Evolutionary conservation across 257 asterid genomes (phyloP), one percentile per base, ranked within the genome.

Genomic region (Nicotiana obtusifolia): DNA sequence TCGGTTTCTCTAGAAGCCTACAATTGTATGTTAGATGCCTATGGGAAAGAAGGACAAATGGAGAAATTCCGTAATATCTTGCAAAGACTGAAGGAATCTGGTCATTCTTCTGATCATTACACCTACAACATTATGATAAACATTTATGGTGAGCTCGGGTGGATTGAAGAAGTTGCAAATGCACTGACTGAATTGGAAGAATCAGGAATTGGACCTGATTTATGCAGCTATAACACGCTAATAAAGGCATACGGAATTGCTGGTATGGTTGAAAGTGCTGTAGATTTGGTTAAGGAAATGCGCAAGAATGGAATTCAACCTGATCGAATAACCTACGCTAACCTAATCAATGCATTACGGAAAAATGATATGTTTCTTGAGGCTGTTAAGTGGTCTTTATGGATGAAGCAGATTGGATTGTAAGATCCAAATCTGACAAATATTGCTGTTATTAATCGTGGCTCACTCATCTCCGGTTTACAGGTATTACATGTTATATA

Each of bases 311-410:
- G 97, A 78, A 85, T 93, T 56, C 89, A 90, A 80, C 98, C 99
- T 1, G 97, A 95, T 76, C 77, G 89, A 69, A 64, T 93, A 80
- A 95, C 99, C 8, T 95, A 91, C 71, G 76, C 81, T 61, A 95
- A 92, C 87, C 86, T 95, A 84, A 90, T 95, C 53, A 83, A 82
- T 64, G 95, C 98, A 64, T 71, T 95, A 79, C 87, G 78, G 79
- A 93, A 82, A 86, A 95, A 93, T 78, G 98, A 95, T 67, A 93
- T 87, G 98, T 90, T 90, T 86, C 87, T 95, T 2, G 97, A 95
- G 90, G 97, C 99, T 80, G 98, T 91, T n/a, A 95, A 92, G 88
- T 95, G 99, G 99, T 95, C 99, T 35, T 90, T 95, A 89, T 95
- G 98, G 99, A 93, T 95, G 97, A 95, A 95, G 90, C 99, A 95